Evolutionary conservation across 257 asterid species (phyloP).

Genomic region (Salvia splendens): DNA sequence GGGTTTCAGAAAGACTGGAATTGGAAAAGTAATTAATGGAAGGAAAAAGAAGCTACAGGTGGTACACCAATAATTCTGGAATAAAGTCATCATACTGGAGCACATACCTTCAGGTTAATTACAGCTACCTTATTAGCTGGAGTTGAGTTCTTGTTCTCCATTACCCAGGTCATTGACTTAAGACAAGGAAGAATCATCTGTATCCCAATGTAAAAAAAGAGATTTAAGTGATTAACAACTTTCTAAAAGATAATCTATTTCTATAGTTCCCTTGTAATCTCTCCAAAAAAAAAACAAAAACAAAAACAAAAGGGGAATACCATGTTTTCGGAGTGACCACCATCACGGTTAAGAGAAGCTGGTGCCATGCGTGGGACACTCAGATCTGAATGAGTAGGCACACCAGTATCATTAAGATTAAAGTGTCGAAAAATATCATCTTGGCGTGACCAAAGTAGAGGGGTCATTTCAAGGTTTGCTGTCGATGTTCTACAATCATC

Average conservation of each 20-base stretch:
- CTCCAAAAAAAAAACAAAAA: background rate
- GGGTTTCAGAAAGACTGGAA: background rate
- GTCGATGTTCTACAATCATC: slow-evolving; percentile 54
- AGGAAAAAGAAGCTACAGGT: slow-evolving; percentile 8
- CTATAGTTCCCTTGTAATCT: slow-evolving; percentile 5
- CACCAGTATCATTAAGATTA: slow-evolving; percentile 65
- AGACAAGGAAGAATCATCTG: slow-evolving; percentile 81
- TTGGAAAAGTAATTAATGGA: background rate
- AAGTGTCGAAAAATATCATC: slow-evolving; percentile 40
- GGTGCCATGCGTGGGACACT: slow-evolving; percentile 58
- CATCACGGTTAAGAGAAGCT: slow-evolving; percentile 55
- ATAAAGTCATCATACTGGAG: slow-evolving; percentile 23
- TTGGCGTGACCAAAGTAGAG: slow-evolving; percentile 64
- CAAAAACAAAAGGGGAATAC: slow-evolving; percentile 40
- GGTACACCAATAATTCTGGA: slow-evolving; percentile 6
- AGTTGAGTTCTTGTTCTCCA: slow-evolving; percentile 58
- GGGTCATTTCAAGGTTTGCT: slow-evolving; percentile 53
- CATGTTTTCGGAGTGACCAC: slow-evolving; percentile 58
- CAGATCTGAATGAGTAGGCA: slow-evolving; percentile 43
- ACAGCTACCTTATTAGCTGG: slow-evolving; percentile 78
- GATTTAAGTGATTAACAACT: slow-evolving; percentile 26
- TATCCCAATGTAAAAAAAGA: slow-evolving; percentile 25
- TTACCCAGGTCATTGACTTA: slow-evolving; percentile 51
- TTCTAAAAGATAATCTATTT: slow-evolving; percentile 18
- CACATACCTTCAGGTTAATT: slow-evolving; percentile 77